Conservation (phyloP, 306 rosid genomes). For the Dicorynia guianensis region DNA sequence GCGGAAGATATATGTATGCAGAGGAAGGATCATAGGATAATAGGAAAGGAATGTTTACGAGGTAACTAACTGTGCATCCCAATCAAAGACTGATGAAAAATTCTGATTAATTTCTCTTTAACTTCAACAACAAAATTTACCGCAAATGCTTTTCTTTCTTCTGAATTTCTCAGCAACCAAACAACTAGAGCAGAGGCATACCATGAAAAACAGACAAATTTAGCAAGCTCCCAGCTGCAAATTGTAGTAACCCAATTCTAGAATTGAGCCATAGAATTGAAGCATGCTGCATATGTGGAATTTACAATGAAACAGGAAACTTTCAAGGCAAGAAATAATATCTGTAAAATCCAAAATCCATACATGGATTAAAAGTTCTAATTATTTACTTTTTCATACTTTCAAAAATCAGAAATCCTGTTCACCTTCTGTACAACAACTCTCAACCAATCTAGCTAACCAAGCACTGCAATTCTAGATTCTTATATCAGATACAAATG, state of each 20-base stretch:
- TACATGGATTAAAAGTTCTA: not conserved
- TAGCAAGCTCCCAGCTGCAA: not conserved
- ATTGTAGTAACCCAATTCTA: not conserved
- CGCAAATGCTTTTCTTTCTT: not conserved
- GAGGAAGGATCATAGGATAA: not conserved
- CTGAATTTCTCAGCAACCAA: constrained; percentile 33
- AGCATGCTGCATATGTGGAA: not conserved
- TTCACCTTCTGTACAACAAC: constrained; percentile 53
- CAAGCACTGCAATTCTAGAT: constrained; percentile 19
- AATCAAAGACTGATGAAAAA: constrained; percentile 7
- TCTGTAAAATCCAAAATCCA: constrained; percentile 3
- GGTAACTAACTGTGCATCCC: not conserved
- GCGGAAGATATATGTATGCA: not conserved
- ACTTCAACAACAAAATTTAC: not conserved
- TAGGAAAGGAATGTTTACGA: not conserved
- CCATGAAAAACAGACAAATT: not conserved
- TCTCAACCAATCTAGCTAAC: constrained; percentile 42
- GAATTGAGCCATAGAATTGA: not conserved
- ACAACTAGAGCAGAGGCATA: constrained; percentile 16
- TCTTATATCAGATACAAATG: constrained; percentile 26
- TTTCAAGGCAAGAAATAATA: constrained; percentile 19
- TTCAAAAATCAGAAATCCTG: constrained; percentile 23
- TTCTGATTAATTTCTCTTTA: not conserved
- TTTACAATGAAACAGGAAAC: constrained; percentile 42
- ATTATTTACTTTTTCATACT: not conserved